These are phyloP conservation scores for Boletus austroedulis DNA, from an alignment of 1,284 basidiomycete species.

Conservation along the genomic window DNA sequence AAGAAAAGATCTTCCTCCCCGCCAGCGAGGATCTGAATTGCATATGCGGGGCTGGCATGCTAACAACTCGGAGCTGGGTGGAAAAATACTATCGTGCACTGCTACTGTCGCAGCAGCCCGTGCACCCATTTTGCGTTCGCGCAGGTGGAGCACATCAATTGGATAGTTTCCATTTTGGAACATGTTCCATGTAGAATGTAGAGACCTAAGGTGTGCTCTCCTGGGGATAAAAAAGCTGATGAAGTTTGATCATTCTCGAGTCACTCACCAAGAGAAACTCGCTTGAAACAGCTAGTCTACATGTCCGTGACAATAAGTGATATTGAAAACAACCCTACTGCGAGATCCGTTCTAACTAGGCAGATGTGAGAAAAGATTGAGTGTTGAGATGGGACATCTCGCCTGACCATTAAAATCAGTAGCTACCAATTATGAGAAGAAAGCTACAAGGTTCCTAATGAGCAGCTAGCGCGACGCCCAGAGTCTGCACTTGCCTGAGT, in stretches of 20 bases:
- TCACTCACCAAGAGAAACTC: constrained; percentile 10
- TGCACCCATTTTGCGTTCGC: no score
- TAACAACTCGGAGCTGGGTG: no score
- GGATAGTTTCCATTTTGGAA: no score
- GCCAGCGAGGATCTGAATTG: no score
- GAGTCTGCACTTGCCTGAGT: constrained; percentile 22
- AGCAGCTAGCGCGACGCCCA: background rate
- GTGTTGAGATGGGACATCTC: background rate
- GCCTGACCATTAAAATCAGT: background rate
- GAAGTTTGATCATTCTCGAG: background rate
- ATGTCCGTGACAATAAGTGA: background rate
- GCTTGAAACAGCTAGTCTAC: background rate
- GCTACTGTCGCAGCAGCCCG: no score
- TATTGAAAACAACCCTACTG: constrained; percentile 8
- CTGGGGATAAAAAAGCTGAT: background rate
- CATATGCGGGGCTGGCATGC: no score
- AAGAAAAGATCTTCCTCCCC: background rate
- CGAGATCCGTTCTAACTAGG: background rate
- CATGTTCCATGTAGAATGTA: no score
- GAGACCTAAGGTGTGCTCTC: no score
- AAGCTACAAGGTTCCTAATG: constrained; percentile 11
- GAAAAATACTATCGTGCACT: no score
- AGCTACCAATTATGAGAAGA: constrained; percentile 16
- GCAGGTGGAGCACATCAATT: no score
- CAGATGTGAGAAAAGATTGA: constrained; percentile 2